phyloP scores from a whole-genome alignment of 2,329 filamentous ascomycete genomes.

The Alternaria longipes region DNA sequence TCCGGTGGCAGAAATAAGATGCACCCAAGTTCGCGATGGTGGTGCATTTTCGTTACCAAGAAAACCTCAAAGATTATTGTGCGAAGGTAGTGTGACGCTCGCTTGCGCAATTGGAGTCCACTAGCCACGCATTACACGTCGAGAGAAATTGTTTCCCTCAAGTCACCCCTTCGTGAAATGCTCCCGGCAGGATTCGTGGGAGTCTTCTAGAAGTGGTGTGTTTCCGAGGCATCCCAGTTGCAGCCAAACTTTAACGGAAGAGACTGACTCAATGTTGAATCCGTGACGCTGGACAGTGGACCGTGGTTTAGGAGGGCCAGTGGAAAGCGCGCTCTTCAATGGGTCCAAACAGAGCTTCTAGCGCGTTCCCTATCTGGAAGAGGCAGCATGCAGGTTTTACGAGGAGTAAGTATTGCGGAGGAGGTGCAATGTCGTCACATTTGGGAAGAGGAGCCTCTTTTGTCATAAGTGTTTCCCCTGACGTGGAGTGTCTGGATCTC shows the following conservation, averaged over 20 bases:
- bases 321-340: slow-evolving; percentile 15
- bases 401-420: slow-evolving; percentile 15
- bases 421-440: not conserved
- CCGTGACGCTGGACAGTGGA: slow-evolving; percentile 18
- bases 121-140: not conserved
- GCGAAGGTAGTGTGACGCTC: slow-evolving; percentile 1
- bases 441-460: not conserved
- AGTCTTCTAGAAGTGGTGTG: slow-evolving; percentile 13
- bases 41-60: not conserved
- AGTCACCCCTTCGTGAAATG: not conserved
- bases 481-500: slow-evolving; percentile 7
- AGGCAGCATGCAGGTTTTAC: slow-evolving; percentile 6
- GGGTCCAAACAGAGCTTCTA: slow-evolving; percentile 31
- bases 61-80: not conserved
- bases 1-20: not conserved
- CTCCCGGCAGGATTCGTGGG: not conserved
- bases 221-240: slow-evolving; percentile 20
- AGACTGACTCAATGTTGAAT: slow-evolving; percentile 27
- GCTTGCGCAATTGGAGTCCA: not conserved
- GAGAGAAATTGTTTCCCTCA: not conserved
- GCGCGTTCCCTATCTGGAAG: slow-evolving; percentile 26
- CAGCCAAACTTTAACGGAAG: slow-evolving; percentile 23
- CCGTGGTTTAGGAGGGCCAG: slow-evolving; percentile 14
- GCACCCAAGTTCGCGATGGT: not conserved
- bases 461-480: slow-evolving; percentile 2